Conservation (phyloP, 495 filamentous ascomycete genomes). For the Penicillium steckii region DNA sequence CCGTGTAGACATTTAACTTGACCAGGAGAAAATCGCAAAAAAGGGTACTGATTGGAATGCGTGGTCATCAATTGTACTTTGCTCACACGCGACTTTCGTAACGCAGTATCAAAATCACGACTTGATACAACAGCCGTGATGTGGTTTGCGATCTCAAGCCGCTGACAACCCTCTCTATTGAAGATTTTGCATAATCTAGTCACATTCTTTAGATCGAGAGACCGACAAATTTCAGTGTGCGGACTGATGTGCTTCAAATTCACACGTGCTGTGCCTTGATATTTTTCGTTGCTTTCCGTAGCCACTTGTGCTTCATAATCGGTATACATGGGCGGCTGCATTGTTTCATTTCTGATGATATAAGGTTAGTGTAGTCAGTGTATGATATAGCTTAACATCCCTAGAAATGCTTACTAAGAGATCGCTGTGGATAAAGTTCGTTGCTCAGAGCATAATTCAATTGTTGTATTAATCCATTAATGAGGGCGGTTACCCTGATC, state of each 20-base stretch:
- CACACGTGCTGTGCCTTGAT: conserved; percentile 18
- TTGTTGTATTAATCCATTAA: background rate
- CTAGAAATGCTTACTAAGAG: background rate
- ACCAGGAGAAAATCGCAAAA: conserved; percentile 5
- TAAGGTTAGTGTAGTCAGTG: no score
- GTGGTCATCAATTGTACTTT: no score
- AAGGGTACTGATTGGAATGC: conserved; percentile 5
- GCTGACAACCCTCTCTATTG: conserved; percentile 18
- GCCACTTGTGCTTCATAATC: conserved; percentile 2
- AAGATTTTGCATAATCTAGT: conserved; percentile 26
- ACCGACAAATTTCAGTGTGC: conserved; percentile 5
- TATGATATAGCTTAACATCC: background rate
- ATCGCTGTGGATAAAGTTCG: no score
- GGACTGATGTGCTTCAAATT: conserved; percentile 19
- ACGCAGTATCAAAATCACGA: conserved; percentile 13
- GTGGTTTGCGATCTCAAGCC: conserved; percentile 24
- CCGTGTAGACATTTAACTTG: conserved; percentile 33
- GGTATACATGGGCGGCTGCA: conserved; percentile 2
- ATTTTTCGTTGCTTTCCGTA: conserved; percentile 9
- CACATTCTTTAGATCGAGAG: conserved; percentile 19
- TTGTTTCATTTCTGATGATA: no score
- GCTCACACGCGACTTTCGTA: conserved; percentile 1
- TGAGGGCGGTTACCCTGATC: no score
- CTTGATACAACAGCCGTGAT: conserved; percentile 24
- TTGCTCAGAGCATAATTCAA: conserved; percentile 1